Evolutionary conservation across 192 early-diverging fungal species (phyloP).

Genomic region (Coemansia sp.): DNA sequence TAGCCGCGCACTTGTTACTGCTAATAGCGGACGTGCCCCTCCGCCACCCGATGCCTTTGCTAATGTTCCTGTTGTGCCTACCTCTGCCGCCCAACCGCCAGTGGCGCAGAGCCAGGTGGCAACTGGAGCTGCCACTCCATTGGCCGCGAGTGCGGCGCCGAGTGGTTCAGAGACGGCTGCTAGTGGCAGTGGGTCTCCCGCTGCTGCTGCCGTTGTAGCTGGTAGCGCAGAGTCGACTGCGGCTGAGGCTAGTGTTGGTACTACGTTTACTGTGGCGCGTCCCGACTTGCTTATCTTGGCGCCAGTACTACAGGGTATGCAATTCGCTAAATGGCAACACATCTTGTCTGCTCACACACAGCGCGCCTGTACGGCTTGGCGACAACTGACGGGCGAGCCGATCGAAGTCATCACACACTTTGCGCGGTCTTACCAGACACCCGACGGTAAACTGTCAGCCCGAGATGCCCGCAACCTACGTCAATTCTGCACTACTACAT

Average conservation of each 20-base stretch:
- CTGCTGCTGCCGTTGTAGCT: neutral
- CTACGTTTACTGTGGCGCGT: constrained; percentile 16
- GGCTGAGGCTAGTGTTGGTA: neutral
- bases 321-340: constrained; percentile 54
- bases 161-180: neutral
- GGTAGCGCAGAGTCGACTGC: neutral
- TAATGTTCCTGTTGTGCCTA: neutral
- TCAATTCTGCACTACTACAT: neutral
- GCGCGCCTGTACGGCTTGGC: constrained; percentile 46
- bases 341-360: constrained; percentile 25
- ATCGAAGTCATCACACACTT: constrained; percentile 52
- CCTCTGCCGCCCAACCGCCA: neutral
- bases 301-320: constrained; percentile 43
- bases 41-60: constrained; percentile 32
- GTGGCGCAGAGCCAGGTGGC: neutral
- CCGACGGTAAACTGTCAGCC: neutral
- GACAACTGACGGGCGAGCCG: constrained; percentile 45
- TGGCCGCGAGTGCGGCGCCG: neutral
- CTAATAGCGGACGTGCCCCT: neutral
- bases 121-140: neutral
- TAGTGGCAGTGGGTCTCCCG: constrained; percentile 5
- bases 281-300: constrained; percentile 37
- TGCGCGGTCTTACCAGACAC: constrained; percentile 27
- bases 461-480: constrained; percentile 7
- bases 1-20: neutral